Evolutionary conservation across 1,139 yeast genomes (phyloP).

Genomic region (Blastobotrys persicus): DNA sequence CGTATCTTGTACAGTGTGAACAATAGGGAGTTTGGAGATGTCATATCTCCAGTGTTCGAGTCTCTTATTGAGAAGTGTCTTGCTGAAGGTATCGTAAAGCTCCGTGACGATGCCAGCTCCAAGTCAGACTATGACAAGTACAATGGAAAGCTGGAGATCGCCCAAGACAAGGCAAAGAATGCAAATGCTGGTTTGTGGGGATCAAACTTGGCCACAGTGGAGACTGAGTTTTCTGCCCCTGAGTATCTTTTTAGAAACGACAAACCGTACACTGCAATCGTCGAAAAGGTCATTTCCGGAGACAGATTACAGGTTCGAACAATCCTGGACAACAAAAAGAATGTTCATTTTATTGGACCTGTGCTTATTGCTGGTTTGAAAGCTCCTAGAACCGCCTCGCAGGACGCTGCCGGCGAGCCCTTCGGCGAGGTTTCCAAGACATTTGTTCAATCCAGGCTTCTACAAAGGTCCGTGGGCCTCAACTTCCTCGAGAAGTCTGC

Average conservation of each 20-base stretch:
- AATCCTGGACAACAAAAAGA: conserved; percentile 44
- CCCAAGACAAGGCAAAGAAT: conserved; percentile 52
- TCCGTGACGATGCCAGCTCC: conserved; percentile 52
- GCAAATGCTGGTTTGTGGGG: conserved; percentile 59
- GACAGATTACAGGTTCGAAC: conserved; percentile 64
- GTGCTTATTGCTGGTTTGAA: conserved; percentile 71
- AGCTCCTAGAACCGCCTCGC: conserved; percentile 62
- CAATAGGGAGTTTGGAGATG: conserved; percentile 72
- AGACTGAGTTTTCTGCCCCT: conserved; percentile 39
- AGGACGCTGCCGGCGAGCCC: conserved; percentile 44
- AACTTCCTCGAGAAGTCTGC: conserved; percentile 52
- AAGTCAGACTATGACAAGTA: conserved; percentile 42
- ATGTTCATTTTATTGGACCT: conserved; percentile 49
- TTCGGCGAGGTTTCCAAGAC: conserved; percentile 65
- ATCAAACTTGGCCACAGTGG: conserved; percentile 31
- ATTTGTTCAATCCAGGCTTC: conserved; percentile 64
- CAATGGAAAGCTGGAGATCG: conserved; percentile 38
- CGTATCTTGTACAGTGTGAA: conserved; percentile 52
- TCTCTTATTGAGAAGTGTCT: conserved; percentile 60
- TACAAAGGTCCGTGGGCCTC: conserved; percentile 61
- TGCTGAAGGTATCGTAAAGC: conserved; percentile 58
- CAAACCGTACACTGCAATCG: conserved; percentile 53
- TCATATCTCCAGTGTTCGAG: conserved; percentile 59
- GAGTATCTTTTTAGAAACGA: conserved; percentile 34
- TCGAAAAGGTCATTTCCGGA: conserved; percentile 76